Evolutionary conservation across 2,329 filamentous ascomycete species (phyloP).

Genomic region (Pyricularia sp.): DNA sequence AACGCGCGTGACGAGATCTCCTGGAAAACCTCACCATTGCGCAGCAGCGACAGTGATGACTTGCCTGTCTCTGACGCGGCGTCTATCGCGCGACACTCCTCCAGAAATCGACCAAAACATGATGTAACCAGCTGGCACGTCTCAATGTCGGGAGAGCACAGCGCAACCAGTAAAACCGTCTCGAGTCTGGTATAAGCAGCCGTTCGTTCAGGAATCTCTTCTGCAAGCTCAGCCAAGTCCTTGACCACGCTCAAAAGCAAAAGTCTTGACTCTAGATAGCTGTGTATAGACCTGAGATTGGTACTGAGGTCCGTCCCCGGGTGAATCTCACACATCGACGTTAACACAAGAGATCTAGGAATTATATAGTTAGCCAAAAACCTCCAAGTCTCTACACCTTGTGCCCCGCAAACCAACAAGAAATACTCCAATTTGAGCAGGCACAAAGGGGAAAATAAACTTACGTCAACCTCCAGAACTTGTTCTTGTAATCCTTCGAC

Average conservation of each 20-base stretch:
- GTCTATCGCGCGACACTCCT: constrained; percentile 49
- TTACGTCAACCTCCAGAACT: constrained; percentile 46
- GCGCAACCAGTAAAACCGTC: constrained; percentile 51
- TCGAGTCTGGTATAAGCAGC: constrained; percentile 47
- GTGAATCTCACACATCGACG: constrained; percentile 39
- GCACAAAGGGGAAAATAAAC: constrained; percentile 7
- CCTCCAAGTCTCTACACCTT: background rate
- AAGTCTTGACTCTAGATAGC: constrained; percentile 47
- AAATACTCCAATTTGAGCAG: background rate
- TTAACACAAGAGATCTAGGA: constrained; percentile 32
- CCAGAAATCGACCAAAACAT: constrained; percentile 52
- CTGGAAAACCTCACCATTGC: constrained; percentile 50
- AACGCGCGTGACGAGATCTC: constrained; percentile 56
- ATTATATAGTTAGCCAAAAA: background rate
- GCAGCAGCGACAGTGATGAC: constrained; percentile 40
- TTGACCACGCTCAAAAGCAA: constrained; percentile 40
- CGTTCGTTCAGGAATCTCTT: constrained; percentile 45
- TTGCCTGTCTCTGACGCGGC: constrained; percentile 39
- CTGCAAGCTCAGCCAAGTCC: constrained; percentile 44
- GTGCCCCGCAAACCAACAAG: background rate
- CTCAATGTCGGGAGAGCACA: constrained; percentile 57
- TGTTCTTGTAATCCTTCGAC: constrained; percentile 27
- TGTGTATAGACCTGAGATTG: constrained; percentile 37
- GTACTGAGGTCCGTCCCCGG: constrained; percentile 30
- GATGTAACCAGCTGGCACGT: constrained; percentile 55